Percentiles rank a stretch among this genome's conserved stretches.
Evolutionary conservation across 345 rosid genomes (phyloP).

Genomic region (Hibiscus mutabilis): DNA sequence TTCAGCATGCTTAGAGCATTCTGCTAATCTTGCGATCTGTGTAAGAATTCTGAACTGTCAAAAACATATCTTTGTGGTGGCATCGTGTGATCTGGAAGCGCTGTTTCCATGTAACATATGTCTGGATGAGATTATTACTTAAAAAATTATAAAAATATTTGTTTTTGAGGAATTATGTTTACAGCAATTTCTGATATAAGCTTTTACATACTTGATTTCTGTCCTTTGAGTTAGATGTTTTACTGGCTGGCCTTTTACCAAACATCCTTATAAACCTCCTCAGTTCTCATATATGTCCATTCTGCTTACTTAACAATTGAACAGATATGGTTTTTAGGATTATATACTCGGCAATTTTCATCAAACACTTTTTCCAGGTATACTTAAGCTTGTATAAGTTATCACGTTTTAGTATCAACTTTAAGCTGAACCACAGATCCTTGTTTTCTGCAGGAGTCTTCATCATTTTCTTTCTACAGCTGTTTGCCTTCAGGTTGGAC

Average conservation of each 20-base stretch:
- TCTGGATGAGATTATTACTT: not conserved
- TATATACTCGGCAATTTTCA: constrained; percentile 58
- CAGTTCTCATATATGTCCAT: not conserved
- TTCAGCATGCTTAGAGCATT: not conserved
- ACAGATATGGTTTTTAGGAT: constrained; percentile 82
- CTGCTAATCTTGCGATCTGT: not conserved
- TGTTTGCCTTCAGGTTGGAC: constrained; percentile 79
- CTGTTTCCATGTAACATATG: not conserved
- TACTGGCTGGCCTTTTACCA: not conserved
- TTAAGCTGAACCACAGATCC: not conserved
- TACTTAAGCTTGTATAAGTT: constrained; percentile 5
- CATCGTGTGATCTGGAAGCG: not conserved
- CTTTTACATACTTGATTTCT: not conserved
- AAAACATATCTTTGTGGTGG: not conserved
- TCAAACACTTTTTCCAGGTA: constrained; percentile 77
- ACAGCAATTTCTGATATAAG: not conserved
- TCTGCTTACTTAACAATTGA: constrained; percentile 40
- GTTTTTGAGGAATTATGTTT: too few species aligned
- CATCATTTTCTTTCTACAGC: constrained; percentile 48
- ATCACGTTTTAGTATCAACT: constrained; percentile 5
- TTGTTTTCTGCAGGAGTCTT: constrained; percentile 37
- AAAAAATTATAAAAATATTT: too few species aligned
- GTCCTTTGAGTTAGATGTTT: not conserved
- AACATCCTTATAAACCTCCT: not conserved
- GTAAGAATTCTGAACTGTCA: not conserved